Conservation (phyloP, 768 basidiomycete genomes). For the Tephrocybe rancida region DNA sequence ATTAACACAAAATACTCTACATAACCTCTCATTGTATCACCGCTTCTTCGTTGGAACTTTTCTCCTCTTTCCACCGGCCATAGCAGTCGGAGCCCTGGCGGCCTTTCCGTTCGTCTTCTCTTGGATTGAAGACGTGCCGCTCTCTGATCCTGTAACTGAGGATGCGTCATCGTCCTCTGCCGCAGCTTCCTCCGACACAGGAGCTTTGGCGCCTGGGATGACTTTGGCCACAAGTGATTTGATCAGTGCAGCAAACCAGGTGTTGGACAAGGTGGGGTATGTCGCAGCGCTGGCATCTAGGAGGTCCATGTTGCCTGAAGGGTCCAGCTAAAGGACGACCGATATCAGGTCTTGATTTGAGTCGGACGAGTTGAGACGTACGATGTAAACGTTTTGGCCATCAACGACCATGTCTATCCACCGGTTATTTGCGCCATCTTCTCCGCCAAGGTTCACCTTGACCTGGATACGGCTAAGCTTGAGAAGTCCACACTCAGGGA, state of each 20-base stretch:
- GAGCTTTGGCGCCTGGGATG: slow-evolving; percentile 22
- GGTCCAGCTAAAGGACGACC: slow-evolving; percentile 52
- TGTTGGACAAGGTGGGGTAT: slow-evolving; percentile 58
- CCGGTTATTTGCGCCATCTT: slow-evolving; percentile 56
- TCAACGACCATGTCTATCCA: slow-evolving; percentile 85
- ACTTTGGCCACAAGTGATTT: slow-evolving; percentile 31
- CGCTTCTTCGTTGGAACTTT: slow-evolving; percentile 53
- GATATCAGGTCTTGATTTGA: neutral
- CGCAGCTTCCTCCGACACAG: slow-evolving; percentile 19
- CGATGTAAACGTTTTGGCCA: slow-evolving; percentile 72
- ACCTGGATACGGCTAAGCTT: slow-evolving; percentile 45
- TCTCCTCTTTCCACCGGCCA: slow-evolving; percentile 66
- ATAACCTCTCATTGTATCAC: slow-evolving; percentile 31
- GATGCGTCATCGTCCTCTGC: slow-evolving; percentile 38
- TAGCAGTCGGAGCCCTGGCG: slow-evolving; percentile 42
- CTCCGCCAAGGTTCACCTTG: slow-evolving; percentile 69
- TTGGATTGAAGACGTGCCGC: slow-evolving; percentile 40
- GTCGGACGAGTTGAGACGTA: slow-evolving; percentile 37
- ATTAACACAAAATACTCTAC: slow-evolving; percentile 31
- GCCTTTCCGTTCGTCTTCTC: slow-evolving; percentile 28
- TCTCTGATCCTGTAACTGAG: slow-evolving; percentile 47
- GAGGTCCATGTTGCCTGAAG: slow-evolving; percentile 55
- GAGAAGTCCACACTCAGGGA: neutral
- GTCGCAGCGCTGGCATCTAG: slow-evolving; percentile 62
- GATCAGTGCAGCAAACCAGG: slow-evolving; percentile 69